Conservation (phyloP, 768 basidiomycete species). For the Tricholoma flavovirens region DNA sequence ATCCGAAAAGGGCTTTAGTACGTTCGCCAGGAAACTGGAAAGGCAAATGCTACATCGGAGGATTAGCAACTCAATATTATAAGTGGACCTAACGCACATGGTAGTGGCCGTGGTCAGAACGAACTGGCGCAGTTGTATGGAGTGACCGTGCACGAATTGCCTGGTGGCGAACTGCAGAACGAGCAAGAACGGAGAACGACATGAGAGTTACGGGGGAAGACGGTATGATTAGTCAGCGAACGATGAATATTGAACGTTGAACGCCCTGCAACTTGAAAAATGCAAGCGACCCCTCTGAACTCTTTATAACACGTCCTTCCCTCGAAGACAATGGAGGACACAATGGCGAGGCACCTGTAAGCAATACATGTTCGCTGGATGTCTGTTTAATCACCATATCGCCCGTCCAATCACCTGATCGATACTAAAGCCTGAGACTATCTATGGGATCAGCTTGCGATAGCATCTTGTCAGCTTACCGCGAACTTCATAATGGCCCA, state of each 20-base stretch:
- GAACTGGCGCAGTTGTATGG: slow-evolving; percentile 36
- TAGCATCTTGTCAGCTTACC: background rate
- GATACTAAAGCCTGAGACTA: background rate
- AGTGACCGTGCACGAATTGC: slow-evolving; percentile 29
- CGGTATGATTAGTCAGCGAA: slow-evolving; percentile 8
- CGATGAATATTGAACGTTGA: too few species aligned
- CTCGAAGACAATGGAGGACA: too few species aligned
- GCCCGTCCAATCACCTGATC: slow-evolving; percentile 7
- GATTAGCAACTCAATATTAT: slow-evolving; percentile 8
- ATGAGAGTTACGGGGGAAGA: slow-evolving; percentile 19
- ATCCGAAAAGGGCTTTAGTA: slow-evolving; percentile 42
- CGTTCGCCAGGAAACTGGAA: slow-evolving; percentile 49
- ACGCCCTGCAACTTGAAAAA: too few species aligned
- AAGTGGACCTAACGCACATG: slow-evolving; percentile 37
- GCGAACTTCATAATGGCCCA: slow-evolving; percentile 38
- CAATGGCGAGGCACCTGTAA: background rate
- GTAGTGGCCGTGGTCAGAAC: slow-evolving; percentile 49
- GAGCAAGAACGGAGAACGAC: slow-evolving; percentile 37
- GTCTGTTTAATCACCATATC: background rate
- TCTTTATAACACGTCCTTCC: background rate
- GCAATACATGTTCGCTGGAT: background rate
- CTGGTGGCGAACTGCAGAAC: slow-evolving; percentile 37
- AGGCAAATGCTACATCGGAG: slow-evolving; percentile 43
- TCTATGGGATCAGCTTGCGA: background rate
- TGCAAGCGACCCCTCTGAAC: background rate